phyloP scores from a whole-genome alignment of 352 stramenopile species.

The Pythium sukuiense region DNA sequence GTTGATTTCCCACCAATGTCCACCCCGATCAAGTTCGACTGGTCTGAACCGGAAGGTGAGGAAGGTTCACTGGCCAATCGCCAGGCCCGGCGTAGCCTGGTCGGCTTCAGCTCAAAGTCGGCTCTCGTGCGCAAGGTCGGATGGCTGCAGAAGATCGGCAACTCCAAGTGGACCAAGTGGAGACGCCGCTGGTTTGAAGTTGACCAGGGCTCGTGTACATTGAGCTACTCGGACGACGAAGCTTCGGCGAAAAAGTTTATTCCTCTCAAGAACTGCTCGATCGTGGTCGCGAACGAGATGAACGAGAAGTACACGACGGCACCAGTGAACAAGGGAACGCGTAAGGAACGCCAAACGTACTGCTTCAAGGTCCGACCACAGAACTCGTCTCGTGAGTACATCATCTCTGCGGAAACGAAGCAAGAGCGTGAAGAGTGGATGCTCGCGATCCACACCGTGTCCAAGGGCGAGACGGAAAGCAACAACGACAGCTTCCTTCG shows the following conservation, averaged over 20 bases:
- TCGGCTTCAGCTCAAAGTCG: constrained; percentile 44
- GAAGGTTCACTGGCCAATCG: constrained; percentile 28
- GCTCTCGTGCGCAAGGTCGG: constrained; percentile 75
- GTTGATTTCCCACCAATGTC: constrained; percentile 69
- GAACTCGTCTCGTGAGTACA: constrained; percentile 79
- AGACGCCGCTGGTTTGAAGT: constrained; percentile 76
- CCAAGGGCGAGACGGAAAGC: constrained; percentile 57
- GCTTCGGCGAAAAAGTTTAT: constrained; percentile 66
- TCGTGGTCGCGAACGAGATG: constrained; percentile 79
- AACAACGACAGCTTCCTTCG: constrained; percentile 36
- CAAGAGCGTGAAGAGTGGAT: constrained; percentile 91
- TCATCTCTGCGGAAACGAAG: constrained; percentile 85
- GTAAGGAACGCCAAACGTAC: constrained; percentile 77
- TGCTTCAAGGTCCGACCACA: constrained; percentile 83
- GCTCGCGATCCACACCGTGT: constrained; percentile 79
- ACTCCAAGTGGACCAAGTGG: constrained; percentile 73
- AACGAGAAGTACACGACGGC: constrained; percentile 86
- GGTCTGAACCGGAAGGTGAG: constrained; percentile 35
- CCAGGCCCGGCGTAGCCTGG: constrained; percentile 48
- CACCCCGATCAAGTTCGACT: constrained; percentile 73
- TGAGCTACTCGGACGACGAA: constrained; percentile 81
- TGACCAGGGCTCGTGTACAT: constrained; percentile 72
- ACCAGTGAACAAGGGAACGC: constrained; percentile 84
- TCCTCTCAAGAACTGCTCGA: constrained; percentile 63
- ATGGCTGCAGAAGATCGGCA: constrained; percentile 84